Evolutionary conservation across 1,284 basidiomycete genomes (phyloP), one percentile per base, ranked within the genome.

Genomic region (Stygiomarasmius scandens): DNA sequence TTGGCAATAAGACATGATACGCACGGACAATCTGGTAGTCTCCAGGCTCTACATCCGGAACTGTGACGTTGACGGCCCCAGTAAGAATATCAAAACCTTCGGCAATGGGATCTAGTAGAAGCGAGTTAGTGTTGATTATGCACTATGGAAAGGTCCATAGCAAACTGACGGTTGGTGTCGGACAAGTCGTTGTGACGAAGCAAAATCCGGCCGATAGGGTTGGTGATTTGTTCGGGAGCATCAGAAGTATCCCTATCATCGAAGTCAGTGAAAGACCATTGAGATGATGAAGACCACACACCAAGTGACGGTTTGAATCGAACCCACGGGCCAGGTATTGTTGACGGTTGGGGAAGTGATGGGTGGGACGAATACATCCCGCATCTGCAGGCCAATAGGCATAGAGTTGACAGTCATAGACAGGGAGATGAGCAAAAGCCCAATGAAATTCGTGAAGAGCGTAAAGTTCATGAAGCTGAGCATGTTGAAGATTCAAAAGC

Each of bases 291-390:
- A 32, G 19, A 3, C 12, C 29, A 65, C 71, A 43, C 64, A 75
- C 78, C 75, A 79, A n/a, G 63, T 70, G 41, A 79, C 72, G 48
- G 68, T 64, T 25, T 72, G 63, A 1, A 50, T 23, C 0, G 65
- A 54, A 24, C 75, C 74, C 10, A 63, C 62, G 6, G 55, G 58
- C 77, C 77, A 79, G 27, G 71, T 62, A 10, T 69, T 70, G 3
- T 56, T 59, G 0, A 34, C 55, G 3, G 60, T 16, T 8, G 77
- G 77, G 51, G 68, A 66, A 20, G 64, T 34, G 32, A 80, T 65
- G 1, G 61, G 65, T 6, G 77, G 78, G 0, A 61, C 65, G 52
- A 67, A 77, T n/a, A 76, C 76, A 43, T 77, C 75, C 32, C 74
- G 62, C n/a, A 61, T 38, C 20, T 64, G 61, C 10, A 73, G 46